Base-by-base conservation (phyloP, 768 basidiomycete species). In the Russula sp. region DNA sequence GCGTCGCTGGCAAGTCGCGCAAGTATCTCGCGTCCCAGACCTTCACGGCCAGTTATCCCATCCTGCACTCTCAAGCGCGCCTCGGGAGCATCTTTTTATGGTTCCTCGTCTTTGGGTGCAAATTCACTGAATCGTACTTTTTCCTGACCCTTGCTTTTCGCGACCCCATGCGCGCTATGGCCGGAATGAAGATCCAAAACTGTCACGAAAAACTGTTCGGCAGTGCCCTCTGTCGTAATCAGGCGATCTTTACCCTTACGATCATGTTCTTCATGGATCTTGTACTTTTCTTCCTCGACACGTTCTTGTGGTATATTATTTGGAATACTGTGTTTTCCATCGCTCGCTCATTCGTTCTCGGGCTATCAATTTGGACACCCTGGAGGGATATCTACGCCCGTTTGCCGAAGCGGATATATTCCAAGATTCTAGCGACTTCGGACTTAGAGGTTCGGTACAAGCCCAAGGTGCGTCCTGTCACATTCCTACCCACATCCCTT, bases 211-310 rank as follows among this genome's bases (percentile, higher is more conserved):
- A 84, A 74, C 85, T 84, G 74, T 94, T 98, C 65, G 95, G 94
- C 16, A 79, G 80, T 68, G 80, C 78, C 9, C 82, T 99, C 16
- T 99, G 97, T 77, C 78, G 79, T 53, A 95, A 98, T 73, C 97
- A 99, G 68, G 91, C 94, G 2, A 91, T 91, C 4, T 98, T 98
- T 76, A 89, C 96, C 9, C 76, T 99, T 72, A 85, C 97, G 59
- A 89, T 98, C 79, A 99, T 98, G 96, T 98, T 94, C 73, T 78
- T 97, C 79, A 98, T 98, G 96, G 97, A 98, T 72, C 77, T 99
- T 52, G 85, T 89, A 56, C 83, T 99, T 50, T 99, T 92, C 84
- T 99, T 98, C 84, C 80, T 99, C 75, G 97, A 99, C 78, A 99
- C 97, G 7, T 99, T 98, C 88, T 77, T 99, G 35, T 99, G 97